A percentile compares a stretch with the other conserved stretches of the same genome.
Conservation (phyloP, 2,329 filamentous ascomycete species). For the Colletotrichum siamense region DNA sequence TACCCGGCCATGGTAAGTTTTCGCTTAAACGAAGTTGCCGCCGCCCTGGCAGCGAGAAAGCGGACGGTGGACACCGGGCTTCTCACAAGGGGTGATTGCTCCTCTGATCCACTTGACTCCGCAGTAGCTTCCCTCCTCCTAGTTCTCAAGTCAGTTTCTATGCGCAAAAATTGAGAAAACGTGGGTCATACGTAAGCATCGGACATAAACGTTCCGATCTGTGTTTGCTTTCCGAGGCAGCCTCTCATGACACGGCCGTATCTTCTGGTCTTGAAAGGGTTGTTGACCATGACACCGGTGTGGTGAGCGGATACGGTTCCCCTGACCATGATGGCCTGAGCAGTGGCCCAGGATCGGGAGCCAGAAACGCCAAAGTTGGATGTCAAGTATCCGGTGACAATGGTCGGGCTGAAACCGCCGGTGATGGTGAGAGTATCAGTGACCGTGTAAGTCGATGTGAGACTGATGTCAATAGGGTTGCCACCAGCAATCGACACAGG, state of each 20-base stretch:
- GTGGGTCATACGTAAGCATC: neutral
- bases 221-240: neutral
- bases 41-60: neutral
- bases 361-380: neutral
- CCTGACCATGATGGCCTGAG: neutral
- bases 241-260: constrained; percentile 5
- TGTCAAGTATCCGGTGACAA: neutral
- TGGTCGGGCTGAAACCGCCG: neutral
- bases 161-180: neutral
- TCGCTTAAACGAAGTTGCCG: neutral
- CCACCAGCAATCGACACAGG: neutral
- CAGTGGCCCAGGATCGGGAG: neutral
- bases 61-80: neutral
- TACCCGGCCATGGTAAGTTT: neutral
- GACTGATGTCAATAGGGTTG: neutral
- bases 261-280: constrained; percentile 1
- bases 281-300: constrained; percentile 5
- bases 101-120: constrained; percentile 6
- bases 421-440: neutral
- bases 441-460: constrained; percentile 5
- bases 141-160: neutral
- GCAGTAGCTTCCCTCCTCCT: constrained; percentile 1
- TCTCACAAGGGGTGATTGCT: neutral
- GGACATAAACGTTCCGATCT: neutral
- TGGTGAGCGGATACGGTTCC: neutral